Evolutionary conservation across 371 early-diverging fungal genomes (phyloP).

Genomic region (Mucor sp.): DNA sequence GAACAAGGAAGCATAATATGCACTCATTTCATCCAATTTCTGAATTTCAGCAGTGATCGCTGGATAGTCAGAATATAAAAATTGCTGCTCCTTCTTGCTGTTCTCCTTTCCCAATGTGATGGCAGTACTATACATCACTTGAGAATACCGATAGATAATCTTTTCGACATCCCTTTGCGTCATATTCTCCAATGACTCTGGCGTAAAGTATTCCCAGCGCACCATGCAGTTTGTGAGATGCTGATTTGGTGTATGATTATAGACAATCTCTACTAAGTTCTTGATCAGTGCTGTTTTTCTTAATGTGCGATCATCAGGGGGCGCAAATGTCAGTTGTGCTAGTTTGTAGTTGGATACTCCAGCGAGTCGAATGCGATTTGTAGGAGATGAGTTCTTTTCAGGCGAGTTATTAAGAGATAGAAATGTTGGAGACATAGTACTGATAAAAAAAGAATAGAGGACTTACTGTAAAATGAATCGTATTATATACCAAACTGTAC

Average conservation of each 20-base stretch:
- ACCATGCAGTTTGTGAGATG: slow-evolving; percentile 53
- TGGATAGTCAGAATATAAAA: background rate
- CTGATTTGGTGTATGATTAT: slow-evolving; percentile 43
- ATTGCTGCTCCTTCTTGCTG: background rate
- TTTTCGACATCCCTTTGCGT: background rate
- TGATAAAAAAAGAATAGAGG: background rate
- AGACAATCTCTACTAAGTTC: slow-evolving; percentile 46
- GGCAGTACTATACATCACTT: background rate
- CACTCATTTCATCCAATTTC: background rate
- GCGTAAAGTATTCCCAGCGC: slow-evolving; percentile 53
- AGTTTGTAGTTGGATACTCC: slow-evolving; percentile 56
- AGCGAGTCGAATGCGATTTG: slow-evolving; percentile 51
- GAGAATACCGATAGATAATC: background rate
- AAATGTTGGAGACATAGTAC: background rate
- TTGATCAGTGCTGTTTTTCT: slow-evolving; percentile 52
- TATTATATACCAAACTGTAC: background rate
- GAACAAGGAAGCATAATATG: background rate
- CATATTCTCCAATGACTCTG: slow-evolving; percentile 30
- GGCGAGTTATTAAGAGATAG: background rate
- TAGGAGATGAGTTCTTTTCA: background rate
- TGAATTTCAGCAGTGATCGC: background rate
- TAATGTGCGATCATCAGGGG: slow-evolving; percentile 49
- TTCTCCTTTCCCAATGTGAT: background rate
- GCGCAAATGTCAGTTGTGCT: slow-evolving; percentile 55
- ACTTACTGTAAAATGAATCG: background rate